phyloP scores from a whole-genome alignment of 441 rosid species.

The Sinapis alba region DNA sequence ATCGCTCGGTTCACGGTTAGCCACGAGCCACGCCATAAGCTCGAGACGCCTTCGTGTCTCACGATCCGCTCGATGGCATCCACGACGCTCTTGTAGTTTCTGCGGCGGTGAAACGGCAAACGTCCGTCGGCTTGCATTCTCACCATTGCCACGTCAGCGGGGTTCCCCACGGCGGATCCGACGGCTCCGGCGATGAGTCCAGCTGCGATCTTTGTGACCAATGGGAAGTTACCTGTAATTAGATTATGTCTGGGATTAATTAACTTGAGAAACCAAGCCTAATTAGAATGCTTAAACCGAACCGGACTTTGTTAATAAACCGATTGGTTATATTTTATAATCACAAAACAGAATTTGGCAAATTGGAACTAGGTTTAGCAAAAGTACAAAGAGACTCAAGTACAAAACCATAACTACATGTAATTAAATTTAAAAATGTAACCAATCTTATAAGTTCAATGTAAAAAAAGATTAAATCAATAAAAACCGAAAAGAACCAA shows the following conservation, averaged over 20 bases:
- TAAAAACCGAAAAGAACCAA: not conserved
- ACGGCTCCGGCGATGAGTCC: slow-evolving; percentile 69
- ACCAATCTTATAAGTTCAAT: not conserved
- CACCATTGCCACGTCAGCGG: slow-evolving; percentile 73
- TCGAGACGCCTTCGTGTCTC: slow-evolving; percentile 53
- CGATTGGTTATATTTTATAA: not conserved
- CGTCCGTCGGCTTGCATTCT: slow-evolving; percentile 79
- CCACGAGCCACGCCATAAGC: slow-evolving; percentile 69
- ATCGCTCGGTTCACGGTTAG: slow-evolving; percentile 69
- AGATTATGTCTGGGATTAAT: not conserved
- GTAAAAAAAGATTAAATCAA: not conserved
- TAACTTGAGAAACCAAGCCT: not conserved
- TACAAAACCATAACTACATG: not conserved
- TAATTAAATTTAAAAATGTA: not conserved
- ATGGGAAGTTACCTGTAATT: slow-evolving; percentile 45
- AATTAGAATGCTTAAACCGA: not conserved
- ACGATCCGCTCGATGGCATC: slow-evolving; percentile 56
- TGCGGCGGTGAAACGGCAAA: slow-evolving; percentile 51
- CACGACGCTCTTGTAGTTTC: slow-evolving; percentile 59
- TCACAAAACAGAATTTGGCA: not conserved
- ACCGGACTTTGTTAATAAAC: not conserved
- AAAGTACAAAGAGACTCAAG: no score
- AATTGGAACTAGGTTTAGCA: not conserved
- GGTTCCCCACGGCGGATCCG: slow-evolving; percentile 70
- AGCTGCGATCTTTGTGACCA: slow-evolving; percentile 51